Conservation (phyloP, 1,284 basidiomycete genomes). For the Melanopsichium pennsylvanicum region DNA sequence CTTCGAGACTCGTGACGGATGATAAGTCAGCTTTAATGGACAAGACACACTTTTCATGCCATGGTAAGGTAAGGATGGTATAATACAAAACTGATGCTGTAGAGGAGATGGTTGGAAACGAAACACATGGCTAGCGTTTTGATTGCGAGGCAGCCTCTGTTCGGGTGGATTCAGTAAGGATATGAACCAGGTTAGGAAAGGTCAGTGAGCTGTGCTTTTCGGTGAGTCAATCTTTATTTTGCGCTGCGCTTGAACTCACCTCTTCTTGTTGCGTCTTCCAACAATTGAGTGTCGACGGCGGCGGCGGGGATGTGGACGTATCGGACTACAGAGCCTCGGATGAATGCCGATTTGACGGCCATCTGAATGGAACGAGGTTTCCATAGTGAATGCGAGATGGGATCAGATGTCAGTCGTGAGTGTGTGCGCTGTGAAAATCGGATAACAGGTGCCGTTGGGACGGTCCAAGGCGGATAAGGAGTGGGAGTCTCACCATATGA, state of each 20-base stretch:
- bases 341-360: slow-evolving; percentile 98
- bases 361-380: slow-evolving; percentile 72
- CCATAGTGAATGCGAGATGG: too few relatives aligned
- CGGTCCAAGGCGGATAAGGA: too few relatives aligned
- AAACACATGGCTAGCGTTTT: slow-evolving; percentile 19
- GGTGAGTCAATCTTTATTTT: too few relatives aligned
- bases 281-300: slow-evolving; percentile 90
- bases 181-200: background rate
- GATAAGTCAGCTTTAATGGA: too few relatives aligned
- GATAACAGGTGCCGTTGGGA: too few relatives aligned
- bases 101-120: too few relatives aligned
- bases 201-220: background rate
- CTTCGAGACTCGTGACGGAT: background rate
- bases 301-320: slow-evolving; percentile 93
- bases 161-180: background rate
- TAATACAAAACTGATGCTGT: too few relatives aligned
- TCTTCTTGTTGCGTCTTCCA: slow-evolving; percentile 97
- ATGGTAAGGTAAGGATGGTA: too few relatives aligned
- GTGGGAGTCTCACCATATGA: slow-evolving; percentile 93
- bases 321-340: slow-evolving; percentile 95
- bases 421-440: background rate
- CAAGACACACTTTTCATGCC: too few relatives aligned
- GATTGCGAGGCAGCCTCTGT: slow-evolving; percentile 46
- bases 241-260: slow-evolving; percentile 66
- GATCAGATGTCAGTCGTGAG: background rate